Conservation (phyloP, 176 grass and related monocot species). For the Paspalum notatum region DNA sequence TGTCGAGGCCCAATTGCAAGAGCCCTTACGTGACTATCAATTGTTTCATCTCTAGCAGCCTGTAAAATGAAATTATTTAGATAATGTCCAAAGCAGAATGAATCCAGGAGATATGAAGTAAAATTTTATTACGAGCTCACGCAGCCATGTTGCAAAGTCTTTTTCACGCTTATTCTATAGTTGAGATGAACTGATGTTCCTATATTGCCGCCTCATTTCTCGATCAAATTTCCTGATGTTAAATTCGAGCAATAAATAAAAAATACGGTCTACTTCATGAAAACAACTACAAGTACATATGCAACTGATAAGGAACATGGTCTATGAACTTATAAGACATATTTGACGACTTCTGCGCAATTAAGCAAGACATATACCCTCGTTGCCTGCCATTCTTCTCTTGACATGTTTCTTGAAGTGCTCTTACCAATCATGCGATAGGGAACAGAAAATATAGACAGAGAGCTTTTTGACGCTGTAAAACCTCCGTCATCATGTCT, state of each 20-base stretch:
- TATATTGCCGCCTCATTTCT: not conserved
- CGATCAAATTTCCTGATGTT: slow-evolving; percentile 6
- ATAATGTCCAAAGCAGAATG: not conserved
- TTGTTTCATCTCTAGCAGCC: not conserved
- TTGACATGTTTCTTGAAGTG: not conserved
- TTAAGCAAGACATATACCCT: slow-evolving; percentile 34
- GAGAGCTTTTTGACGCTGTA: not conserved
- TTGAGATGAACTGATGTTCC: not conserved
- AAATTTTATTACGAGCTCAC: not conserved
- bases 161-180: not conserved
- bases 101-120: not conserved
- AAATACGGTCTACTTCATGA: not conserved
- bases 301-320: too few species aligned
- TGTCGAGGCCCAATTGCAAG: slow-evolving; percentile 1
- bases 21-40: not conserved
- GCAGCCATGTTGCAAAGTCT: slow-evolving; percentile 23
- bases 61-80: not conserved
- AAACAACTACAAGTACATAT: not conserved
- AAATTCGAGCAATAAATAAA: not conserved
- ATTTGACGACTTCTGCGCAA: slow-evolving; percentile 21
- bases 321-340: slow-evolving; percentile 12
- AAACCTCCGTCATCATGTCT: slow-evolving; percentile 26
- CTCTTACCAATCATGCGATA: not conserved
- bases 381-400: slow-evolving; percentile 20
- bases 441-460: not conserved